Percentiles rank a stretch among this genome's conserved stretches.
phyloP scores from a whole-genome alignment of 768 basidiomycete species.

The Russula sp. region DNA sequence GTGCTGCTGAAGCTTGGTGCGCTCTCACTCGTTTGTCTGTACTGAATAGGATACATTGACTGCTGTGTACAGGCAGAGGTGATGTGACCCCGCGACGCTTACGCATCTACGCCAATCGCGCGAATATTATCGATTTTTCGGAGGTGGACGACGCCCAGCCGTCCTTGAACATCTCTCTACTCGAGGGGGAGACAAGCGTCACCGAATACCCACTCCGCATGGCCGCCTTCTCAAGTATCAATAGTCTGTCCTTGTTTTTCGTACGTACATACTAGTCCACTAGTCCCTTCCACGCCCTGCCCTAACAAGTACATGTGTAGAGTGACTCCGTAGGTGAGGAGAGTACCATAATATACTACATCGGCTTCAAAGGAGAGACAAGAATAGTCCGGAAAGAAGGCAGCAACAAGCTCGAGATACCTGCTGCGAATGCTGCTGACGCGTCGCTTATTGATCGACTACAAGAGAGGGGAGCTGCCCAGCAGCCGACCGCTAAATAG shows the following conservation, averaged over 20 bases:
- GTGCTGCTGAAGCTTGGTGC: conserved; percentile 70
- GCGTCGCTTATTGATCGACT: conserved; percentile 56
- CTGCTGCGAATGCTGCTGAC: conserved; percentile 75
- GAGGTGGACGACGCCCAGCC: conserved; percentile 65
- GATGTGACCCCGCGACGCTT: conserved; percentile 70
- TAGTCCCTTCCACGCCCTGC: background rate
- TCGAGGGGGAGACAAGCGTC: conserved; percentile 60
- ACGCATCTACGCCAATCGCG: conserved; percentile 65
- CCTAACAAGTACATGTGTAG: conserved; percentile 30
- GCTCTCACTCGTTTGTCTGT: conserved; percentile 1
- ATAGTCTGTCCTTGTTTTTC: conserved; percentile 69
- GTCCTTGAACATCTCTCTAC: conserved; percentile 60
- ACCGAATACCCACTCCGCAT: conserved; percentile 73
- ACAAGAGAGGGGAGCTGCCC: conserved; percentile 47
- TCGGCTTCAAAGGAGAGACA: conserved; percentile 78
- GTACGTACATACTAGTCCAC: conserved; percentile 39
- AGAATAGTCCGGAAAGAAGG: conserved; percentile 47
- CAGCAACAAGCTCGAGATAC: conserved; percentile 61
- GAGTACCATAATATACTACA: conserved; percentile 58
- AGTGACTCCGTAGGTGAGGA: conserved; percentile 63
- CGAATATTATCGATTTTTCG: conserved; percentile 68
- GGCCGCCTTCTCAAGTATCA: conserved; percentile 70
- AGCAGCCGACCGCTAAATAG: conserved; percentile 56
- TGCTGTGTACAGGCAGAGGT: conserved; percentile 52
- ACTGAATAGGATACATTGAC: conserved; percentile 3